Evolutionary conservation across 1,139 yeast species (phyloP).

Genomic region (Magnusiomyces suaveolens): DNA sequence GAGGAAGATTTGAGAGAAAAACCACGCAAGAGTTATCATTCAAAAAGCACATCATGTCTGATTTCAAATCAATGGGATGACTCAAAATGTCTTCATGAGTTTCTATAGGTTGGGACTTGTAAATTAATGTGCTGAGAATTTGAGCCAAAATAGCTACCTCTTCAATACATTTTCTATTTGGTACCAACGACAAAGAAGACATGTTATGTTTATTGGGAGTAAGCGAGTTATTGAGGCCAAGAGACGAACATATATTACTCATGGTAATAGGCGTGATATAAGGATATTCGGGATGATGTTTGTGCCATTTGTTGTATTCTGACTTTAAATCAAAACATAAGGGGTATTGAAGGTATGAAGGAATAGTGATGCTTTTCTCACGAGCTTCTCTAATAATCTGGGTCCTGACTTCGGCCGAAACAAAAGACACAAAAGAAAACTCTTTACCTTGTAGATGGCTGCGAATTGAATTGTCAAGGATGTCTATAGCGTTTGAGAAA

Average conservation of each 20-base stretch:
- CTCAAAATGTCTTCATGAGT: constrained; percentile 51
- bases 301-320: constrained; percentile 67
- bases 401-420: constrained; percentile 62
- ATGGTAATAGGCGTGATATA: constrained; percentile 44
- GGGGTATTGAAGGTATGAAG: constrained; percentile 68
- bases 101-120: constrained; percentile 46
- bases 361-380: constrained; percentile 63
- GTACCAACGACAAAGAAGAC: constrained; percentile 21
- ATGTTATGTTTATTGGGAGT: constrained; percentile 14
- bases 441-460: constrained; percentile 39
- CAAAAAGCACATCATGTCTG: constrained; percentile 60
- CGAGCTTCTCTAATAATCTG: constrained; percentile 74
- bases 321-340: constrained; percentile 63
- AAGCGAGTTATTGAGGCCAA: constrained; percentile 18
- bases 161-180: constrained; percentile 34
- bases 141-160: constrained; percentile 37
- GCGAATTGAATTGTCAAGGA: constrained; percentile 44
- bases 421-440: constrained; percentile 59
- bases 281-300: constrained; percentile 51
- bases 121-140: constrained; percentile 43
- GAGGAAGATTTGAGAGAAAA: constrained; percentile 66
- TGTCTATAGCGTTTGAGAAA: constrained; percentile 51
- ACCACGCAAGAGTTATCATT: constrained; percentile 70
- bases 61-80: constrained; percentile 62
- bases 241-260: constrained; percentile 38